Evolutionary conservation across 2,329 filamentous ascomycete species (phyloP).

Genomic region (Pseudogymnoascus sp.): DNA sequence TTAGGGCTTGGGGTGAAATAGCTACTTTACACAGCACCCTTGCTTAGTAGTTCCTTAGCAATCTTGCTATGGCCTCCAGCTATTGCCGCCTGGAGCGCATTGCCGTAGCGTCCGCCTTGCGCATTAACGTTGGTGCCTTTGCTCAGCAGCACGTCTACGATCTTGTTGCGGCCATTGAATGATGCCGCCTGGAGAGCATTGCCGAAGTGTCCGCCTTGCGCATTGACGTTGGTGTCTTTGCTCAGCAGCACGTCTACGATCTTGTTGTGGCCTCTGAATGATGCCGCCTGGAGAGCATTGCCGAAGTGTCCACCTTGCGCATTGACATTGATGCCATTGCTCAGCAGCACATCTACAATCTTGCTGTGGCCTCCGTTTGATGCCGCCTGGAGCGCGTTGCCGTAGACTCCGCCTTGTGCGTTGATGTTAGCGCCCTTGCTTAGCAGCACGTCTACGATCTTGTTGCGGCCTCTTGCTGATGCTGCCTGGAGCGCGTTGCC

Average conservation of each 20-base stretch:
- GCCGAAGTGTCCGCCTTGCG: conserved; percentile 15
- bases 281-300: conserved; percentile 15
- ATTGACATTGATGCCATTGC: conserved; percentile 15
- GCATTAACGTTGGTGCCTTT: conserved; percentile 12
- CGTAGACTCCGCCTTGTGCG: conserved; percentile 16
- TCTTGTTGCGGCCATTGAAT: neutral
- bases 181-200: conserved; percentile 15
- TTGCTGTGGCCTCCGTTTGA: conserved; percentile 11
- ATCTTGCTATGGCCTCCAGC: conserved; percentile 23
- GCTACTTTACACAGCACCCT: neutral
- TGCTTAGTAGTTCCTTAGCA: conserved; percentile 22
- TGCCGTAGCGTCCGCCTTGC: conserved; percentile 16
- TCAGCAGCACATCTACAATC: conserved; percentile 15
- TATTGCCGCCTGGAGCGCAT: conserved; percentile 20
- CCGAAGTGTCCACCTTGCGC: conserved; percentile 15
- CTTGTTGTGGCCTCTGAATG: conserved; percentile 11
- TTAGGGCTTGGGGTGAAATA: no score
- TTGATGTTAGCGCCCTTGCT: conserved; percentile 22
- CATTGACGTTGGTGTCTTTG: conserved; percentile 22
- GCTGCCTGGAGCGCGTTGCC: conserved; percentile 19
- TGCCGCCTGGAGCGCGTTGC: conserved; percentile 18
- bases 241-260: conserved; percentile 16
- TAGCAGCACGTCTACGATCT: conserved; percentile 24
- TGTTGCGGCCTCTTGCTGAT: conserved; percentile 23
- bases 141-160: conserved; percentile 13